A percentile compares a stretch with the other conserved stretches of the same genome.
Evolutionary conservation across 345 rosid species (phyloP).

Genomic region (Draba incana): DNA sequence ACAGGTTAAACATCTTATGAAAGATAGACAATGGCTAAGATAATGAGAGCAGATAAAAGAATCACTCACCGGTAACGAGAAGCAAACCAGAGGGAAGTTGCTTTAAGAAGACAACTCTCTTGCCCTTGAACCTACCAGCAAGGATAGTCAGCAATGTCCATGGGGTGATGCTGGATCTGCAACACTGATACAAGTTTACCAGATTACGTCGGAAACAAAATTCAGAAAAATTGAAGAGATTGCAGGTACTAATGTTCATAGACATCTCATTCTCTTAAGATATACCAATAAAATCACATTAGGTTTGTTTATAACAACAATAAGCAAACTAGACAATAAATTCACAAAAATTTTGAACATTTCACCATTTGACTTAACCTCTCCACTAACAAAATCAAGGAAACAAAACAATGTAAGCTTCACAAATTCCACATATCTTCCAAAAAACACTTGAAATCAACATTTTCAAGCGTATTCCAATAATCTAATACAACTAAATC

Average conservation of each 20-base stretch:
- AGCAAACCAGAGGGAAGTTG: slow-evolving; percentile 89
- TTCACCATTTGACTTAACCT: background rate
- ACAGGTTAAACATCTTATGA: too few species aligned
- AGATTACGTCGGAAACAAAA: background rate
- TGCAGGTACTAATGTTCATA: background rate
- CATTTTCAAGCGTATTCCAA: background rate
- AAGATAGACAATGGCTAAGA: background rate
- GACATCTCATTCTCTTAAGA: background rate
- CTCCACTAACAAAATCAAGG: background rate
- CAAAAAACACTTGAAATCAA: background rate
- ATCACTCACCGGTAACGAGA: slow-evolving; percentile 65
- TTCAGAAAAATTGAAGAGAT: background rate
- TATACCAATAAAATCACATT: background rate
- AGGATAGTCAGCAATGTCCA: slow-evolving; percentile 75
- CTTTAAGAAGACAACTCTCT: slow-evolving; percentile 82
- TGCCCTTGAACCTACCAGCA: slow-evolving; percentile 86
- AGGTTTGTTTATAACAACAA: background rate
- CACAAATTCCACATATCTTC: background rate
- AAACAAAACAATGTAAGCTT: background rate
- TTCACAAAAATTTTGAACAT: background rate
- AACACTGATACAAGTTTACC: background rate
- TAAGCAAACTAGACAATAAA: background rate
- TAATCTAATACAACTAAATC: background rate
- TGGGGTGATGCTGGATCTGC: slow-evolving; percentile 67
- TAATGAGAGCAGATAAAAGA: background rate